Evolutionary conservation across 2,329 filamentous ascomycete species (phyloP).

Genomic region (Colletotrichum incanum): DNA sequence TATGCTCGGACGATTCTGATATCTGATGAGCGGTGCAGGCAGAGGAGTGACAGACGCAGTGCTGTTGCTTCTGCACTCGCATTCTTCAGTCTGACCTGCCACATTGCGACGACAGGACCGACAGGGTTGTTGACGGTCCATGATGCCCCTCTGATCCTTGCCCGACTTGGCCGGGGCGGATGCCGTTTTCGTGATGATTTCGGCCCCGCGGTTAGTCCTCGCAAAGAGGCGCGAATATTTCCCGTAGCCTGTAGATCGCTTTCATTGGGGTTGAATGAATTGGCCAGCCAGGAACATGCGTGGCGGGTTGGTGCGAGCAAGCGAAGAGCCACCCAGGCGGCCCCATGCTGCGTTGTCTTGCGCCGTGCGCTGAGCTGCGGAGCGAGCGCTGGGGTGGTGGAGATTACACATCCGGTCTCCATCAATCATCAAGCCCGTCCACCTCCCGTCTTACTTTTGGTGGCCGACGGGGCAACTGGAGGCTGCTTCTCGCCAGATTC

Average conservation of each 20-base stretch:
- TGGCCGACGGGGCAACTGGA: conserved; percentile 27
- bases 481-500: conserved; percentile 23
- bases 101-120: conserved; percentile 40
- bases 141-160: conserved; percentile 41
- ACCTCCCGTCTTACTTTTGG: conserved; percentile 31
- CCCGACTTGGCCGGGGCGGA: conserved; percentile 39
- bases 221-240: conserved; percentile 41
- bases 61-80: conserved; percentile 37
- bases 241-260: conserved; percentile 41
- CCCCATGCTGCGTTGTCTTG: conserved; percentile 34
- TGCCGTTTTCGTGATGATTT: conserved; percentile 42
- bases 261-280: conserved; percentile 35
- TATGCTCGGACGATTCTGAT: conserved; percentile 38
- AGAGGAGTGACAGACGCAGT: conserved; percentile 33
- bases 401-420: conserved; percentile 34
- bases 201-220: conserved; percentile 36
- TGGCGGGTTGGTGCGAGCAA: conserved; percentile 23
- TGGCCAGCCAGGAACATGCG: conserved; percentile 23
- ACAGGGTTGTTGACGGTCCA: conserved; percentile 44
- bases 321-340: conserved; percentile 31
- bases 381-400: conserved; percentile 37
- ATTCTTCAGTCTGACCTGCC: conserved; percentile 43
- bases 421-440: conserved; percentile 38
- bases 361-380: conserved; percentile 18
- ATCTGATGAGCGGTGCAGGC: conserved; percentile 39